These are phyloP conservation scores for Calocybe cyanea DNA, from an alignment of 768 basidiomycete genomes.

Conservation along the genomic window DNA sequence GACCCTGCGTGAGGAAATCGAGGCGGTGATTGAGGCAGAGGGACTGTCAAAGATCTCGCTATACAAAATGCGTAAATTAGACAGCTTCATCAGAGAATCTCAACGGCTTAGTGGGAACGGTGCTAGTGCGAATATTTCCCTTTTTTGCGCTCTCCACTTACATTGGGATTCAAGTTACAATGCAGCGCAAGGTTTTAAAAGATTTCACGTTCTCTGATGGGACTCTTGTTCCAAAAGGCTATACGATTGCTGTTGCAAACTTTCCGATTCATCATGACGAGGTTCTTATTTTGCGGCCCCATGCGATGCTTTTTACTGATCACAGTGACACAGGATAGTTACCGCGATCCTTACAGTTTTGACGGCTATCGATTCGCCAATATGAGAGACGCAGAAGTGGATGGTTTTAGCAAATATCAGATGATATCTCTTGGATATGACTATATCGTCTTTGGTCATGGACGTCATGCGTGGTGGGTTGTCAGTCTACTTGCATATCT, in stretches of 20 bases:
- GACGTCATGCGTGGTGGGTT: conserved; percentile 11
- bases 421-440: conserved; percentile 9
- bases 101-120: conserved; percentile 28
- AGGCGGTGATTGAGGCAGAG: conserved; percentile 28
- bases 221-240: conserved; percentile 30
- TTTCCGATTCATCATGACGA: conserved; percentile 12
- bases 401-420: conserved; percentile 14
- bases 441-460: conserved; percentile 9
- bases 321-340: not conserved
- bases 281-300: not conserved
- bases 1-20: conserved; percentile 39
- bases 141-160: not conserved
- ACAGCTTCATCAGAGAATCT: conserved; percentile 41
- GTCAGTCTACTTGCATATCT: conserved; percentile 11
- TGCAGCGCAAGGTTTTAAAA: conserved; percentile 17
- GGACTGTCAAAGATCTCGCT: conserved; percentile 22
- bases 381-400: conserved; percentile 20
- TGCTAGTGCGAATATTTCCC: conserved; percentile 15
- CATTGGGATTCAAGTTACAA: conserved; percentile 11
- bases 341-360: not conserved
- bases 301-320: not conserved
- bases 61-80: conserved; percentile 33
- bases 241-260: conserved; percentile 23
- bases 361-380: conserved; percentile 26
- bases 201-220: conserved; percentile 25